These are phyloP conservation scores for Scedosporium minutisporum DNA, from an alignment of 2,329 filamentous ascomycete species.

Conservation along the genomic window DNA sequence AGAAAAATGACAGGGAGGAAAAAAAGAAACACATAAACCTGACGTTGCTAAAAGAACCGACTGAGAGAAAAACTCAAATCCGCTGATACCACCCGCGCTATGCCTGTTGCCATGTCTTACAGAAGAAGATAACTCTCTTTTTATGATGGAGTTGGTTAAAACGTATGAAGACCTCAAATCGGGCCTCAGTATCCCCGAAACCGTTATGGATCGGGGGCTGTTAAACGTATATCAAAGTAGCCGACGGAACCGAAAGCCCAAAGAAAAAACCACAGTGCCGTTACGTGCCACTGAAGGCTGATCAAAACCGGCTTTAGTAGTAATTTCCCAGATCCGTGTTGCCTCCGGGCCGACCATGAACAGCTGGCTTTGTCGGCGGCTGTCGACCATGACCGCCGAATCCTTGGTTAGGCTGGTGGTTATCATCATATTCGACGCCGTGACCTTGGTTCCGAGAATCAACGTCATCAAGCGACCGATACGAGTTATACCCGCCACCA, in stretches of 20 bases:
- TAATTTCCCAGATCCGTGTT: slow-evolving; percentile 29
- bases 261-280: neutral
- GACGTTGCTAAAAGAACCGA: too few relatives aligned
- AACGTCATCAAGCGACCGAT: slow-evolving; percentile 60
- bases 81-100: neutral
- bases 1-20: neutral
- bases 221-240: neutral
- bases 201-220: too few relatives aligned
- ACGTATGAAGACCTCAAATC: too few relatives aligned
- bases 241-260: neutral
- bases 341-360: slow-evolving; percentile 14
- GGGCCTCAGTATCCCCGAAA: too few relatives aligned
- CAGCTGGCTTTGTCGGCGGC: slow-evolving; percentile 12
- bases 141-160: too few relatives aligned
- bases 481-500: slow-evolving; percentile 37
- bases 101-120: neutral
- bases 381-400: slow-evolving; percentile 10
- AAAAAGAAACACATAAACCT: neutral
- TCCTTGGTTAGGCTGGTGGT: slow-evolving; percentile 10
- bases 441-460: slow-evolving; percentile 35
- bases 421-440: slow-evolving; percentile 38
- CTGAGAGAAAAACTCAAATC: too few relatives aligned
- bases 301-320: slow-evolving; percentile 19
- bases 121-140: too few relatives aligned
- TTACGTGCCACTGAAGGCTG: neutral